Percentiles rank a stretch among this genome's conserved stretches.
These are phyloP conservation scores for Penicillium atrosanguineum DNA, from an alignment of 495 filamentous ascomycete genomes.

Conservation along the genomic window DNA sequence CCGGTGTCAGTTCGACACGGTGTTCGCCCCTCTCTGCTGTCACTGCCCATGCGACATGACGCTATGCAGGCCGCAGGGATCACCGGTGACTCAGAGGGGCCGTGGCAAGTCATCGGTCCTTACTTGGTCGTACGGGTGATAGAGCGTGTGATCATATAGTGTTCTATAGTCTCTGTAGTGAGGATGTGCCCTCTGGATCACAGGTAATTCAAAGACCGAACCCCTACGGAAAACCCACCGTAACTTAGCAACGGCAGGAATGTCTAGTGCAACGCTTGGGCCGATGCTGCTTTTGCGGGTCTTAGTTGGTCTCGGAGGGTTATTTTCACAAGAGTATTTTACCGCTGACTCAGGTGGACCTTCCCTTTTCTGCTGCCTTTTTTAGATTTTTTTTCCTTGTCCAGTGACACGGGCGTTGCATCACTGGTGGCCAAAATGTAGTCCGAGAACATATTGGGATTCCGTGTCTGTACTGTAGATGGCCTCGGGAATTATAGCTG, in stretches of 20 bases:
- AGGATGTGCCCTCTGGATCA: neutral
- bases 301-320: neutral
- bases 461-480: too few species aligned
- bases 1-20: conserved; percentile 10
- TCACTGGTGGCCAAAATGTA: conserved; percentile 15
- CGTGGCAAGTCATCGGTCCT: conserved; percentile 19
- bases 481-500: neutral
- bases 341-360: conserved; percentile 19
- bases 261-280: conserved; percentile 18
- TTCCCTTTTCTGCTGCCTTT: conserved; percentile 21
- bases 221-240: neutral
- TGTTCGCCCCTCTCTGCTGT: conserved; percentile 5
- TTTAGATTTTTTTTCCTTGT: conserved; percentile 16
- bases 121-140: conserved; percentile 32
- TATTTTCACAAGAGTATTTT: neutral
- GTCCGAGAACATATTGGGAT: neutral
- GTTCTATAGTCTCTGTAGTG: neutral
- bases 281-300: neutral
- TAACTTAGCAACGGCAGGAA: conserved; percentile 25
- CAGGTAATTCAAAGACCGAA: neutral
- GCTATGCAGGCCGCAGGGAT: conserved; percentile 29
- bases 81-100: conserved; percentile 23
- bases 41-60: conserved; percentile 23
- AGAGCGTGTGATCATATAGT: neutral
- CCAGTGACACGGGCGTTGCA: conserved; percentile 30